Conservation (phyloP, 2,329 filamentous ascomycete genomes). For the Hypocreales sp. region DNA sequence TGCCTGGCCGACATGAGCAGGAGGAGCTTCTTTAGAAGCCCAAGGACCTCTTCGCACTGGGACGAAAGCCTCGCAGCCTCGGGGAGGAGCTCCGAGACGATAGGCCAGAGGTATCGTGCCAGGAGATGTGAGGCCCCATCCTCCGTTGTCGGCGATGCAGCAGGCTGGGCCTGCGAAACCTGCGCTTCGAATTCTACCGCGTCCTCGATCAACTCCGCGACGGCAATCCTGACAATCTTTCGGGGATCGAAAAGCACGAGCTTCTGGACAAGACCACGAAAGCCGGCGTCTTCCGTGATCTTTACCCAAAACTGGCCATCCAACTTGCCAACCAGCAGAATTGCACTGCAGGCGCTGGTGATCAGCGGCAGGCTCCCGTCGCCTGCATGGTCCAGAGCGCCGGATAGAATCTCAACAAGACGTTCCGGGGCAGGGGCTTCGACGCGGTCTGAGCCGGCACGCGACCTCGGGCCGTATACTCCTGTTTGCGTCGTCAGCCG, state of each 20-base stretch:
- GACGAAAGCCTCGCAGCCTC: constrained; percentile 12
- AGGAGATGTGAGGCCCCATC: constrained; percentile 4
- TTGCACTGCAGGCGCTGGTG: constrained; percentile 10
- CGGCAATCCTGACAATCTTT: constrained; percentile 12
- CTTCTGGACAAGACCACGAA: constrained; percentile 8
- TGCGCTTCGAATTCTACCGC: constrained; percentile 6
- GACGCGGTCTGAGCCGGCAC: background rate
- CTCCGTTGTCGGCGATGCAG: background rate
- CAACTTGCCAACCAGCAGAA: constrained; percentile 13
- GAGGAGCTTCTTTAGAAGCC: constrained; percentile 23
- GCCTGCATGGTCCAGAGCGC: constrained; percentile 7
- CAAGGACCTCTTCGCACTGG: constrained; percentile 30
- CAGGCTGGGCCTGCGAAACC: background rate
- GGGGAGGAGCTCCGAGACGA: constrained; percentile 18
- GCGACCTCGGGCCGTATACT: background rate
- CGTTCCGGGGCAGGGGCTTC: constrained; percentile 15
- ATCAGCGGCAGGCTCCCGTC: constrained; percentile 12
- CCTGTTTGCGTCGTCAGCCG: background rate
- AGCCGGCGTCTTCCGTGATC: constrained; percentile 7
- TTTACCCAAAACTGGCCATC: constrained; percentile 14
- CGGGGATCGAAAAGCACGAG: constrained; percentile 14
- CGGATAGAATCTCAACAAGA: constrained; percentile 11
- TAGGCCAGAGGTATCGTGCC: constrained; percentile 14
- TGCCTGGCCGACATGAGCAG: constrained; percentile 12
- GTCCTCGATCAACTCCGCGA: constrained; percentile 17